A percentile compares a stretch with the other conserved stretches of the same genome.
Evolutionary conservation across 768 basidiomycete genomes (phyloP).

Genomic region (Pulveroboletus sp.): DNA sequence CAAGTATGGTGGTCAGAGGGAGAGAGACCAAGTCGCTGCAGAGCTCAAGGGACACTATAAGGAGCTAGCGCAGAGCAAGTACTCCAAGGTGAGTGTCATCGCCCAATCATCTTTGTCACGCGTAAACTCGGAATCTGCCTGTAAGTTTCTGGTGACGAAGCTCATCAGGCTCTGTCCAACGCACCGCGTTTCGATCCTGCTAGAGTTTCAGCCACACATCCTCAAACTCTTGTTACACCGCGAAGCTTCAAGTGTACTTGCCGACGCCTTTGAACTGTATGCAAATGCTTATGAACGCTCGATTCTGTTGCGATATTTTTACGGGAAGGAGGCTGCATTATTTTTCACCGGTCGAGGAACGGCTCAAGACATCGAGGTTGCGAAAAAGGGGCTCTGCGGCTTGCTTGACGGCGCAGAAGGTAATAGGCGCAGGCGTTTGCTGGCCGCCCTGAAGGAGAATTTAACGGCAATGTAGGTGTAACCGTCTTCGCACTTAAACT

Average conservation of each 20-base stretch:
- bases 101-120: not conserved
- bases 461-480: slow-evolving; percentile 64
- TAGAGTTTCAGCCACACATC: slow-evolving; percentile 73
- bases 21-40: slow-evolving; percentile 73
- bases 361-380: slow-evolving; percentile 56
- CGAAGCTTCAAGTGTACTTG: slow-evolving; percentile 77
- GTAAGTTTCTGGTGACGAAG: slow-evolving; percentile 75
- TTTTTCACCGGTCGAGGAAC: slow-evolving; percentile 56
- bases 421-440: slow-evolving; percentile 61
- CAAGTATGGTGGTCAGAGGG: slow-evolving; percentile 69
- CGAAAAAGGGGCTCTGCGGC: slow-evolving; percentile 63
- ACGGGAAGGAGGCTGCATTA: slow-evolving; percentile 80
- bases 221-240: slow-evolving; percentile 77
- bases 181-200: slow-evolving; percentile 70
- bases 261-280: slow-evolving; percentile 86
- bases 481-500: not conserved
- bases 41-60: slow-evolving; percentile 81
- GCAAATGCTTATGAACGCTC: slow-evolving; percentile 81
- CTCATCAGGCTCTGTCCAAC: slow-evolving; percentile 70
- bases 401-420: slow-evolving; percentile 59
- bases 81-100: slow-evolving; percentile 65
- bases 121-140: not conserved
- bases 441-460: slow-evolving; percentile 68
- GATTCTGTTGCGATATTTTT: slow-evolving; percentile 80
- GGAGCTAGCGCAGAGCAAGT: slow-evolving; percentile 79